Evolutionary conservation across 2,329 filamentous ascomycete genomes (phyloP).

Genomic region (Fusarium cicatricum): DNA sequence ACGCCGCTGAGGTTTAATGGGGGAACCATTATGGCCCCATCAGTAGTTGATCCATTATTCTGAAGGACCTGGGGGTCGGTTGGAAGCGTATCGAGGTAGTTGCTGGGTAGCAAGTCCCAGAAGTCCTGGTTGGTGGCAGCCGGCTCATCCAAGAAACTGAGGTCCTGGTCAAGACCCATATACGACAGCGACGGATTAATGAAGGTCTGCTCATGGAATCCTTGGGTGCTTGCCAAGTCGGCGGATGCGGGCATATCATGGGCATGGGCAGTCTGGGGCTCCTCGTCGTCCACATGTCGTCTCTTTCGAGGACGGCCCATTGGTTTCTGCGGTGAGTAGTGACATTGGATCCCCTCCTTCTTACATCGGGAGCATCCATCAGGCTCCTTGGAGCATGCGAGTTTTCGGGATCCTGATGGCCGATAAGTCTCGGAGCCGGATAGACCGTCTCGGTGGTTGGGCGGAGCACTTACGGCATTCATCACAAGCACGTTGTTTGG

Average conservation of each 20-base stretch:
- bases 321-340: slow-evolving; percentile 71
- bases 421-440: slow-evolving; percentile 42
- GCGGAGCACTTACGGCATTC: slow-evolving; percentile 66
- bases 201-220: slow-evolving; percentile 11
- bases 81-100: slow-evolving; percentile 30
- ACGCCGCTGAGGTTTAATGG: slow-evolving; percentile 37
- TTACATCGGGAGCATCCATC: slow-evolving; percentile 67
- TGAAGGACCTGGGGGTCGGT: slow-evolving; percentile 29
- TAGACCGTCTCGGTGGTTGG: not conserved
- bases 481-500: slow-evolving; percentile 70
- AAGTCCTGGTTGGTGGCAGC: slow-evolving; percentile 45
- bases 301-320: slow-evolving; percentile 73
- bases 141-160: slow-evolving; percentile 48
- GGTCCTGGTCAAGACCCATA: slow-evolving; percentile 41
- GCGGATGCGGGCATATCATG: not conserved
- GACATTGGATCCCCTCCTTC: slow-evolving; percentile 63
- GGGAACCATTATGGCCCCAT: slow-evolving; percentile 11
- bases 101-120: slow-evolving; percentile 48
- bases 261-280: slow-evolving; percentile 3
- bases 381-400: slow-evolving; percentile 70
- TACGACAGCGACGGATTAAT: slow-evolving; percentile 7
- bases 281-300: slow-evolving; percentile 50
- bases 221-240: not conserved
- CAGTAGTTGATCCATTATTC: slow-evolving; percentile 12
- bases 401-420: slow-evolving; percentile 64